These are phyloP conservation scores for Mycena vulgaris DNA, from an alignment of 768 basidiomycete species.

Conservation along the genomic window DNA sequence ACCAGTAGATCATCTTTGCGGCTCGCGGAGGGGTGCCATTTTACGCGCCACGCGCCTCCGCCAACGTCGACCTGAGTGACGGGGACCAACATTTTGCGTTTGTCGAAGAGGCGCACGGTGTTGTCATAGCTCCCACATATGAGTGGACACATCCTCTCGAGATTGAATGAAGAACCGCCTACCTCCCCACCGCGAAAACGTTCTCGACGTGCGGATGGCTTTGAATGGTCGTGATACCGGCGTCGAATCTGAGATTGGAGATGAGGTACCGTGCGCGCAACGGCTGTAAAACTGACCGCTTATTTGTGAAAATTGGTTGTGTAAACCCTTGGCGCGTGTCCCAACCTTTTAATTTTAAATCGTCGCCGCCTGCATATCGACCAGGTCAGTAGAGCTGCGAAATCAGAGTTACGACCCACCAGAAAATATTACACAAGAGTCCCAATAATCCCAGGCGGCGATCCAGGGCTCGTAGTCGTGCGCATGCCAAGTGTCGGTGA, in stretches of 20 bases:
- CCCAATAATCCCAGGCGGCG: conserved; percentile 92
- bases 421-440: conserved; percentile 85
- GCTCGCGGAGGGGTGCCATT: conserved; percentile 89
- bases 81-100: conserved; percentile 73
- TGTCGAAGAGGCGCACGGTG: conserved; percentile 86
- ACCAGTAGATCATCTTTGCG: conserved; percentile 85
- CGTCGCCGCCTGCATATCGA: conserved; percentile 84
- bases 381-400: not conserved
- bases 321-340: conserved; percentile 79
- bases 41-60: conserved; percentile 96
- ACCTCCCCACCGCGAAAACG: conserved; percentile 94
- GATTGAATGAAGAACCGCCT: conserved; percentile 28
- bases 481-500: conserved; percentile 81
- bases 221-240: conserved; percentile 93
- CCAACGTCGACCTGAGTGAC: conserved; percentile 78
- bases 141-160: conserved; percentile 3
- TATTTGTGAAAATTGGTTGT: conserved; percentile 79
- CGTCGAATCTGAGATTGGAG: conserved; percentile 80
- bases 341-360: conserved; percentile 92
- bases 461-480: conserved; percentile 98
- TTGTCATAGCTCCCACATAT: conserved; percentile 81
- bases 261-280: not conserved
- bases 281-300: conserved; percentile 61
- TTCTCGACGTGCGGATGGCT: conserved; percentile 86
- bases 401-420: conserved; percentile 60